Conservation (phyloP, 768 basidiomycete genomes). For the Macrolepiota albuminosa region DNA sequence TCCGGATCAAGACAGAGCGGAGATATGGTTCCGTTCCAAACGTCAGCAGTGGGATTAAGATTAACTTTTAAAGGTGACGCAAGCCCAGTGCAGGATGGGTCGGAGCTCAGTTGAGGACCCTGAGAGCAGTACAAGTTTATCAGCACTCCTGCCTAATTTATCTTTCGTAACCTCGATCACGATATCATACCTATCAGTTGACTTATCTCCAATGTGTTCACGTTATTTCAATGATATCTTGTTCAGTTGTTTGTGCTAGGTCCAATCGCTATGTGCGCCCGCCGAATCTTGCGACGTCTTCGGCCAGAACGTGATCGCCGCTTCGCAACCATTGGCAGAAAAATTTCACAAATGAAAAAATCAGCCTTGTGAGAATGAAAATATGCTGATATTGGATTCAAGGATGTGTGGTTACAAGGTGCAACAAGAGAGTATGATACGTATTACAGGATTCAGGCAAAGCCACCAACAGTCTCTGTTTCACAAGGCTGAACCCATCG, state of each 20-base stretch:
- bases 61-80: neutral
- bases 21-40: neutral
- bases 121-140: neutral
- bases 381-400: conserved; percentile 17
- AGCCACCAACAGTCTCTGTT: conserved; percentile 8
- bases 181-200: neutral
- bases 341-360: neutral
- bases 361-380: neutral
- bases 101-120: conserved; percentile 5
- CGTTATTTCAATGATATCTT: neutral
- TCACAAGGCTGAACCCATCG: conserved; percentile 6
- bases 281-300: neutral
- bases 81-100: neutral
- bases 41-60: neutral
- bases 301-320: neutral
- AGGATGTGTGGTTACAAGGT: conserved; percentile 17
- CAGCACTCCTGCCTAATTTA: neutral
- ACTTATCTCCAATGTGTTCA: neutral
- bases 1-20: neutral
- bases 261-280: neutral
- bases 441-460: conserved; percentile 17
- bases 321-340: neutral
- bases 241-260: neutral
- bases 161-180: neutral
- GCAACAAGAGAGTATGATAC: conserved; percentile 18